Evolutionary conservation across 441 rosid genomes (phyloP).

Genomic region (Erodium texanum): DNA sequence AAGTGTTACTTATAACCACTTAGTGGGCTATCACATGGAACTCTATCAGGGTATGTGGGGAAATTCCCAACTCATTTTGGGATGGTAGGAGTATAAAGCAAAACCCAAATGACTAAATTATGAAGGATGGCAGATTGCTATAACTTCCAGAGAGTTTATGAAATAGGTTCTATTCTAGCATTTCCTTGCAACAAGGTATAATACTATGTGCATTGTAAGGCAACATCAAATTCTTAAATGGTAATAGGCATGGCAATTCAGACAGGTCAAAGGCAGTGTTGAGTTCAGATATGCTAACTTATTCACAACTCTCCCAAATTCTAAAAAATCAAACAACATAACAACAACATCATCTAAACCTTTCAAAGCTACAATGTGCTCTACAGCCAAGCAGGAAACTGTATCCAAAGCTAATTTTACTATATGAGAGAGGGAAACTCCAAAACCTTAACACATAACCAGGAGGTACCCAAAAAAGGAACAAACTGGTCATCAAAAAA

Average conservation of each 20-base stretch:
- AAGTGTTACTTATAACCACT: background rate
- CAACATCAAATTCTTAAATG: background rate
- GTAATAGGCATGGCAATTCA: background rate
- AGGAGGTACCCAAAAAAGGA: no score
- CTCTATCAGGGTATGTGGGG: background rate
- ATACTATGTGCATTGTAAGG: background rate
- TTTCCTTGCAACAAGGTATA: background rate
- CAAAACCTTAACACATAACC: background rate
- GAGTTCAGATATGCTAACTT: background rate
- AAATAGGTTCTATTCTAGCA: background rate
- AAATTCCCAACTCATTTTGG: background rate
- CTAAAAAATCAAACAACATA: background rate
- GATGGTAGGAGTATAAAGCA: background rate
- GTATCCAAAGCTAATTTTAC: background rate
- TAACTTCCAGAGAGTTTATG: background rate
- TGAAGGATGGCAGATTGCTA: background rate
- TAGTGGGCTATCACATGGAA: background rate
- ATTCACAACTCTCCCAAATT: background rate
- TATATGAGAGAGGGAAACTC: background rate
- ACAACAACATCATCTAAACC: background rate
- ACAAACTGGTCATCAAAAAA: background rate
- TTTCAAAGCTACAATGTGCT: background rate
- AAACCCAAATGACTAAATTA: constrained; percentile 1
- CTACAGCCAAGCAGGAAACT: background rate
- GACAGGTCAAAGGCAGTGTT: background rate